These are phyloP conservation scores for Spongispora temasekensis DNA, from an alignment of 1,284 basidiomycete genomes.

Conservation along the genomic window DNA sequence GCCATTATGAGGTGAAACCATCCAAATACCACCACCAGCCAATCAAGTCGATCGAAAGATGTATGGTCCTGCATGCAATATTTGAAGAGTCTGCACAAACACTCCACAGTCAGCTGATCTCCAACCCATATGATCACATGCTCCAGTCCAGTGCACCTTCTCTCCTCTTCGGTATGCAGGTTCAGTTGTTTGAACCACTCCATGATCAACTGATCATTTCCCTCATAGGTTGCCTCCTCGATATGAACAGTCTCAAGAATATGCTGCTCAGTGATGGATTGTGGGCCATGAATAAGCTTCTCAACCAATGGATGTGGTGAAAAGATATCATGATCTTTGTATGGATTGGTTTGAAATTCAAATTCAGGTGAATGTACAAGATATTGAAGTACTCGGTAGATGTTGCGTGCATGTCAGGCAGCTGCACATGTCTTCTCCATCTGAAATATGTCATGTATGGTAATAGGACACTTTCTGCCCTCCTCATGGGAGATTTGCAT, in stretches of 20 bases:
- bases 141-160: constrained; percentile 8
- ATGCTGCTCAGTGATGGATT: not conserved
- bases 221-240: not conserved
- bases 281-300: not conserved
- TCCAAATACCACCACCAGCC: constrained; percentile 16
- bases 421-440: not conserved
- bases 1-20: constrained; percentile 26
- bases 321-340: not conserved
- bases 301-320: not conserved
- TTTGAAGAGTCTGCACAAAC: constrained; percentile 21
- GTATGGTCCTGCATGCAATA: constrained; percentile 19
- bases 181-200: not conserved
- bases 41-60: constrained; percentile 21
- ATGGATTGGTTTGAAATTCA: not conserved
- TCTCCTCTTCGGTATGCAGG: constrained; percentile 5
- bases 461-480: not conserved
- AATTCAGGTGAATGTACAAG: not conserved
- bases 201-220: not conserved
- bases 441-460: not conserved
- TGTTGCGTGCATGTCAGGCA: not conserved
- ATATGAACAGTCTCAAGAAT: not conserved
- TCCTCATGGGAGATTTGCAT: not conserved
- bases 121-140: constrained; percentile 10
- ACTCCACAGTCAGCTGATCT: constrained; percentile 26
- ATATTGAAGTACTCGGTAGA: not conserved